Conservation (phyloP, 331 rosid species). For the Malus hybrid region DNA sequence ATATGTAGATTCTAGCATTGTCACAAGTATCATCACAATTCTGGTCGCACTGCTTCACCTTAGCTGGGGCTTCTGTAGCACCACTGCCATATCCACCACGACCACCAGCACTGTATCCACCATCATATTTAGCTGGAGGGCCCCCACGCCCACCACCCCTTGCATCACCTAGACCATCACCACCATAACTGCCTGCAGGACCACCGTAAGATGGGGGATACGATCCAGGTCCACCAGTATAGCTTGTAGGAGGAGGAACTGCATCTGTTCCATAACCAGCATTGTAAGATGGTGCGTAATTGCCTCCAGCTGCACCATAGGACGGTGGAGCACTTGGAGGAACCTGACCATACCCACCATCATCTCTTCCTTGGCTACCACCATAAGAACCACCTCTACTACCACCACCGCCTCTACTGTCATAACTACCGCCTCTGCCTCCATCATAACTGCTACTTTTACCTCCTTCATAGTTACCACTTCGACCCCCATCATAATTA, state of each 20-base stretch:
- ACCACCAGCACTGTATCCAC: constrained; percentile 48
- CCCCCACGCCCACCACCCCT: constrained; percentile 55
- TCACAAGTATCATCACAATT: constrained; percentile 84
- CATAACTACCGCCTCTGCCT: constrained; percentile 41
- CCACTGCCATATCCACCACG: constrained; percentile 69
- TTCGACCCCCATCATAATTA: constrained; percentile 43
- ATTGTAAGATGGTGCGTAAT: constrained; percentile 45
- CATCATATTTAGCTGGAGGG: constrained; percentile 42
- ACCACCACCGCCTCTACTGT: constrained; percentile 50
- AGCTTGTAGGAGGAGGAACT: constrained; percentile 87
- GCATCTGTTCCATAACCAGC: constrained; percentile 71
- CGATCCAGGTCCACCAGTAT: constrained; percentile 71
- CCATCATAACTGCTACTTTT: constrained; percentile 49
- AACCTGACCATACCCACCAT: constrained; percentile 63
- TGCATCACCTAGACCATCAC: constrained; percentile 38
- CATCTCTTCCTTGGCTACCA: constrained; percentile 73
- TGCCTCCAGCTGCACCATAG: constrained; percentile 58
- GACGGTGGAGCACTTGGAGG: constrained; percentile 56
- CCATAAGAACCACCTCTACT: constrained; percentile 48
- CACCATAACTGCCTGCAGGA: constrained; percentile 52
- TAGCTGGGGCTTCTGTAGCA: constrained; percentile 55
- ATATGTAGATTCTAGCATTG: constrained; percentile 93
- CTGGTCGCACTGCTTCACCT: constrained; percentile 90
- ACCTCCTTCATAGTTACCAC: constrained; percentile 60
- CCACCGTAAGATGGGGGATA: constrained; percentile 89